A percentile compares a stretch with the other conserved stretches of the same genome.
These are phyloP conservation scores for Botrytis deweyae DNA, from an alignment of 2,329 filamentous ascomycete genomes.

Conservation along the genomic window DNA sequence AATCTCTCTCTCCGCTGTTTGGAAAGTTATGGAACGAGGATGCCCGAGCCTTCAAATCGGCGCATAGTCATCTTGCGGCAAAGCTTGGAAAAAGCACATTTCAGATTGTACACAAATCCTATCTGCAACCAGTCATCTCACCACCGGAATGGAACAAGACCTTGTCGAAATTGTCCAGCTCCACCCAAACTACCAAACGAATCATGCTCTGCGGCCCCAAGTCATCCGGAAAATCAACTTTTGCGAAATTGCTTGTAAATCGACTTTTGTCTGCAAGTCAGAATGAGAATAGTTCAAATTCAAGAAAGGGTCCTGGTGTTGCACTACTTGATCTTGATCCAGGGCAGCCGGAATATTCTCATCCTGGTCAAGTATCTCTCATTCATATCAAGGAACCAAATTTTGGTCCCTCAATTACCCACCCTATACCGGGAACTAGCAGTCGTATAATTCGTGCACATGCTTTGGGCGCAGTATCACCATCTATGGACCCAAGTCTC, in stretches of 20 bases:
- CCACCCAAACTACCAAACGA: conserved; percentile 41
- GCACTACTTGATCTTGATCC: conserved; percentile 72
- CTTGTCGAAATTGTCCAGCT: conserved; percentile 35
- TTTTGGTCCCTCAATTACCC: conserved; percentile 66
- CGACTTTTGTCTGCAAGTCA: conserved; percentile 49
- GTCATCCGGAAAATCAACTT: conserved; percentile 74
- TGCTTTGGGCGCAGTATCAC: conserved; percentile 62
- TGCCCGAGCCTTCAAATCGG: conserved; percentile 29
- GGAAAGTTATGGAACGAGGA: conserved; percentile 62
- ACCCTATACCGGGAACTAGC: conserved; percentile 45
- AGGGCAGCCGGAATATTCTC: conserved; percentile 72
- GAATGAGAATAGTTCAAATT: conserved; percentile 7
- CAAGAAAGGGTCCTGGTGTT: conserved; percentile 35
- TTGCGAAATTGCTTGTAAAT: conserved; percentile 66
- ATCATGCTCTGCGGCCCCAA: conserved; percentile 68
- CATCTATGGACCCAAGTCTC: conserved; percentile 64
- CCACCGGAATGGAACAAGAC: conserved; percentile 59
- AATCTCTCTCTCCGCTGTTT: conserved; percentile 64
- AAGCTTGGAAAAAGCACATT: conserved; percentile 43
- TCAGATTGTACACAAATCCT: conserved; percentile 52
- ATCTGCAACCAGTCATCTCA: conserved; percentile 55
- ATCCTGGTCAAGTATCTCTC: conserved; percentile 69
- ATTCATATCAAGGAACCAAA: conserved; percentile 60
- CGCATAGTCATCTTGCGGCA: conserved; percentile 22
- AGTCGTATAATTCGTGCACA: conserved; percentile 59